A percentile compares a stretch with the other conserved stretches of the same genome.
Evolutionary conservation across 2,329 filamentous ascomycete species (phyloP).

Genomic region (Phoma herbarum): DNA sequence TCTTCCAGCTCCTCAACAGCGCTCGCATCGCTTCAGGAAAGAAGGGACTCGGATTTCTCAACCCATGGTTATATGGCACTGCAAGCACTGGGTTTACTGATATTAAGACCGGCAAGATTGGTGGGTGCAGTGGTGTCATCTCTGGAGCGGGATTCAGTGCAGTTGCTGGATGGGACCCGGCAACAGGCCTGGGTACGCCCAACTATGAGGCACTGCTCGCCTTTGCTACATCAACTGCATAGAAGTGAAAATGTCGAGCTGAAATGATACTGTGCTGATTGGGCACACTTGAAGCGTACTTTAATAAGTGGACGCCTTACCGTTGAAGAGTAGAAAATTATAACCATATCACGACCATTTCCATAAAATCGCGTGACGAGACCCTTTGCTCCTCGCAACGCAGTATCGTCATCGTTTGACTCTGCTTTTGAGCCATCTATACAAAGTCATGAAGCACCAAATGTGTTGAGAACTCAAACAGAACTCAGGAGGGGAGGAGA

Average conservation of each 20-base stretch:
- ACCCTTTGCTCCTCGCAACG: slow-evolving; percentile 15
- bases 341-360: not conserved
- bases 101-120: slow-evolving; percentile 48
- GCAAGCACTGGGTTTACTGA: slow-evolving; percentile 51
- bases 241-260: not conserved
- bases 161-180: slow-evolving; percentile 56
- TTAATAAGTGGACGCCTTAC: not conserved
- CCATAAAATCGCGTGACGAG: slow-evolving; percentile 3
- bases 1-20: slow-evolving; percentile 56
- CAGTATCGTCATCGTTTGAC: not conserved
- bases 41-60: slow-evolving; percentile 61
- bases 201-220: slow-evolving; percentile 48
- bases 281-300: not conserved
- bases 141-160: slow-evolving; percentile 29
- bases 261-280: not conserved
- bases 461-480: not conserved
- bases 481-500: not conserved
- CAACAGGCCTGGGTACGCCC: slow-evolving; percentile 60
- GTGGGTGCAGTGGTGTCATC: slow-evolving; percentile 32
- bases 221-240: slow-evolving; percentile 25
- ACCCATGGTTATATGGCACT: slow-evolving; percentile 54
- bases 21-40: slow-evolving; percentile 58
- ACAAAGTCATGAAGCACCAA: slow-evolving; percentile 2
- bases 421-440: slow-evolving; percentile 1
- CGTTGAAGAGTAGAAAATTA: not conserved